These are phyloP conservation scores for Arthrobotrys musiformis DNA, from an alignment of 2,329 filamentous ascomycete genomes.

Conservation along the genomic window DNA sequence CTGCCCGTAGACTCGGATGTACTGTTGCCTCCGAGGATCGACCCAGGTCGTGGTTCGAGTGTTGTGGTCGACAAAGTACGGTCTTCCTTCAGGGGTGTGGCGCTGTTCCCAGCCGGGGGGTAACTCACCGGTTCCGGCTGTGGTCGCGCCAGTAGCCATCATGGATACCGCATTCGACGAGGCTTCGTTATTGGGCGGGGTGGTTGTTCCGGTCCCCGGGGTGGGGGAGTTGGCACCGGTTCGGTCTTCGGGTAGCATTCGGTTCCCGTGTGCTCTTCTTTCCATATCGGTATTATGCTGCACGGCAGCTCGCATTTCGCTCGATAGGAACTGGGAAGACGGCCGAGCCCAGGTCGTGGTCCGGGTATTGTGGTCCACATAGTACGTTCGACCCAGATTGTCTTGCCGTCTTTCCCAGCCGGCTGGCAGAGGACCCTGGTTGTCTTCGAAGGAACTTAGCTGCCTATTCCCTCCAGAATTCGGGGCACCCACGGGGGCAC, in stretches of 20 bases:
- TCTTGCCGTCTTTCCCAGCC: constrained; percentile 98
- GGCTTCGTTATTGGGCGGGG: constrained; percentile 61
- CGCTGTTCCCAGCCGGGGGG: constrained; percentile 96
- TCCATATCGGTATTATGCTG: constrained; percentile 94
- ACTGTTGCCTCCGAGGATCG: constrained; percentile 94
- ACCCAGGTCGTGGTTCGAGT: constrained; percentile 99
- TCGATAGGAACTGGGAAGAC: constrained; percentile 78
- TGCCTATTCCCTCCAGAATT: constrained; percentile 67
- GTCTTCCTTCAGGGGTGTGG: constrained; percentile 90
- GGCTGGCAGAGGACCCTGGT: constrained; percentile 88
- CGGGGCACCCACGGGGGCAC: constrained; percentile 59
- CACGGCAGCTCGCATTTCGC: constrained; percentile 79
- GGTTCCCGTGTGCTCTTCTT: constrained; percentile 90
- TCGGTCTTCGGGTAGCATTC: constrained; percentile 93
- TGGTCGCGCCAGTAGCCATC: constrained; percentile 95
- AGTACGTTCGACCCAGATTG: constrained; percentile 93
- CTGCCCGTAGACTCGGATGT: constrained; percentile 97
- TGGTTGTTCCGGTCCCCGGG: constrained; percentile 64
- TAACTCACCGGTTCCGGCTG: constrained; percentile 91
- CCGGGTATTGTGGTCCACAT: constrained; percentile 96
- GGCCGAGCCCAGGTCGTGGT: constrained; percentile 97
- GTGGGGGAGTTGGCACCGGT: constrained; percentile 93
- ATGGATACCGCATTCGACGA: constrained; percentile 76
- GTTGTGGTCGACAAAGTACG: constrained; percentile 99
- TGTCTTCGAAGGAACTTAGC: constrained; percentile 94